Evolutionary conservation across 2,329 filamentous ascomycete genomes (phyloP), one percentile per base, ranked within the genome.

Genomic region (Fusarium agapanthi): DNA sequence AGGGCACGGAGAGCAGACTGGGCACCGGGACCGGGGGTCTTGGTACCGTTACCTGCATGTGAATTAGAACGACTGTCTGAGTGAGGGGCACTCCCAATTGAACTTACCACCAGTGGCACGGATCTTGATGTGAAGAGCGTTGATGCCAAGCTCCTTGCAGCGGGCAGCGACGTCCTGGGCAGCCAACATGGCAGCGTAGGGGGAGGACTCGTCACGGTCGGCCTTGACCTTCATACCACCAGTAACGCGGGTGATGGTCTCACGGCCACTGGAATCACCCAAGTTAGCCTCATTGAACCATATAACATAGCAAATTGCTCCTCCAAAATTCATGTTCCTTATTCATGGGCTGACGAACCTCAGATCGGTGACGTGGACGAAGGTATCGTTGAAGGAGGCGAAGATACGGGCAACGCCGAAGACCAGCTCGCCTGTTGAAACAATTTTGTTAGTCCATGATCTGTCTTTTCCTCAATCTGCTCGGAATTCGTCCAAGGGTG

Each of bases 201-300:
- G 96, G 79, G 96, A 98, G 82, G 95, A 98, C 90, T 99, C 96
- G 89, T 99, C 96, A 91, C 96, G 95, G 84, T 99, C 95, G 87
- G 95, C 95, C 93, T 99, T 99, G 91, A 99, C 96, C 91, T 99
- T 99, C 96, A 99, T 99, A 84, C 97, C 97, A 89, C 97, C 96
- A 82, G 97, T 99, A 80, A 99, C 95, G 94, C 96, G 95, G 91
- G 91, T 94, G 89, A 99, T 98, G 88, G 97, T 99, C 93, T 99
- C 96, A 88, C 96, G 96, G 88, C 96, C 96, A 88, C 94, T 97
- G 89, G 85, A 89, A 90, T 90, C 88, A 90, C 87, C 77, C 75
- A 74, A 70, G 76, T 80, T 77, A 80, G 78, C 77, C 72, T 59
- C 60, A 58, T 59, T 63, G 61, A 75, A 72, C 70, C 78, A 71